These are phyloP conservation scores for Glycyrrhiza uralensis DNA, from an alignment of 306 rosid species.

Conservation along the genomic window DNA sequence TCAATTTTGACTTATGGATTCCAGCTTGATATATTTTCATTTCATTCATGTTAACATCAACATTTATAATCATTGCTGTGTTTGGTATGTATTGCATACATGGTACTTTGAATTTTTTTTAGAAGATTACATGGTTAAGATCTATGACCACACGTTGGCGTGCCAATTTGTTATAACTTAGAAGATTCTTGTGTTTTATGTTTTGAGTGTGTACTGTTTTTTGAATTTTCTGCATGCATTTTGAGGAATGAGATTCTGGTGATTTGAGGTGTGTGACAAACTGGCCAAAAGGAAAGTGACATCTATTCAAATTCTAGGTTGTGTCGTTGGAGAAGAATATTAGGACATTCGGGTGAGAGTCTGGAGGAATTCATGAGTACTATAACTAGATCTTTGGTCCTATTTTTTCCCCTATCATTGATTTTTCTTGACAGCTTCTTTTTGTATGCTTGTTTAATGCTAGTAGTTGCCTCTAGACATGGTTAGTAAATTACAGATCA, in stretches of 20 bases:
- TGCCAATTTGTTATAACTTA: constrained; percentile 1
- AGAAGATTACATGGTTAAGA: neutral
- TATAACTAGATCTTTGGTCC: neutral
- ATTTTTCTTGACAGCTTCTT: neutral
- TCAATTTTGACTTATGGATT: neutral
- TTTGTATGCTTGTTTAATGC: neutral
- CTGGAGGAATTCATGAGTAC: neutral
- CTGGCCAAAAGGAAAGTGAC: neutral
- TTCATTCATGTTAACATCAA: neutral
- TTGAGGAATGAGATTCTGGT: neutral
- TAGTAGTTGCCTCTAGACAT: neutral
- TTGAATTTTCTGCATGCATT: neutral
- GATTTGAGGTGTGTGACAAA: neutral
- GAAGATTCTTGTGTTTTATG: neutral
- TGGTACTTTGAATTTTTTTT: neutral
- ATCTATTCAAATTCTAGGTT: neutral
- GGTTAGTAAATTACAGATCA: neutral
- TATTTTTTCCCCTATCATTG: neutral
- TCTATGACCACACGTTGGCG: neutral
- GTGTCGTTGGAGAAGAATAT: constrained; percentile 1
- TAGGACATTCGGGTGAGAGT: neutral
- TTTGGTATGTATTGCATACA: neutral
- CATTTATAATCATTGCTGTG: neutral
- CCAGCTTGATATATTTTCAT: neutral
- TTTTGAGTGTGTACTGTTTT: neutral